phyloP scores from a whole-genome alignment of 139 green algal species.

The Pleodorina starrii region DNA sequence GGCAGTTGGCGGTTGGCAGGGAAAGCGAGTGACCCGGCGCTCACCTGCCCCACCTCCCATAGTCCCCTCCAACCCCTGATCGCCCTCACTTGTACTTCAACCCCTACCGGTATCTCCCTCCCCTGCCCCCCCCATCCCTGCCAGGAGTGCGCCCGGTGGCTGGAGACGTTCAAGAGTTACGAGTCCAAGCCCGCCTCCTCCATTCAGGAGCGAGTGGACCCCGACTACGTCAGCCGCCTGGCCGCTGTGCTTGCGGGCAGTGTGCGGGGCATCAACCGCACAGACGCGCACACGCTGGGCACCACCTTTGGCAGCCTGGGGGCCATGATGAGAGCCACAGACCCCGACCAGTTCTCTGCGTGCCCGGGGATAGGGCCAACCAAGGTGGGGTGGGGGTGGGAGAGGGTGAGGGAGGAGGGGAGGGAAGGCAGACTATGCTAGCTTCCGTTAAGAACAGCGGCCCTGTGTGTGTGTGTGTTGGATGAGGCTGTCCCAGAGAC shows the following conservation, averaged over 20 bases:
- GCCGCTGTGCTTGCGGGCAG: conserved; percentile 74
- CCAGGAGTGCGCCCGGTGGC: conserved; percentile 92
- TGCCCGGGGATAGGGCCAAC: conserved; percentile 92
- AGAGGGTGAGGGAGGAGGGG: neutral
- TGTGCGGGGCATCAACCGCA: conserved; percentile 86
- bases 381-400: conserved; percentile 73
- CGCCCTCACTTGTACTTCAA: too few species aligned
- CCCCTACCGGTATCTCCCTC: neutral
- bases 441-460: too few species aligned
- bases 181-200: conserved; percentile 90
- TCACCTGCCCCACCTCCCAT: too few species aligned
- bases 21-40: too few species aligned
- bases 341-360: conserved; percentile 75
- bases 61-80: too few species aligned
- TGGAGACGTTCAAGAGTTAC: conserved; percentile 96
- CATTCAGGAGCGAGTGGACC: conserved; percentile 79
- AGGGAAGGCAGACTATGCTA: too few species aligned
- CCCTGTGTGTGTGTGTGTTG: too few species aligned
- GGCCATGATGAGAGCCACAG: conserved; percentile 62
- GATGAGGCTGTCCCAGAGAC: too few species aligned
- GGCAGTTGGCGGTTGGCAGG: too few species aligned
- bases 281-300: conserved; percentile 83
- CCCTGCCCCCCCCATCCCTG: neutral
- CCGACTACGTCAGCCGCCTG: conserved; percentile 88
- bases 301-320: conserved; percentile 61